A percentile compares a stretch with the other conserved stretches of the same genome.
Conservation (phyloP, 371 early-diverging fungal genomes). For the Saksenaea vasiformis region DNA sequence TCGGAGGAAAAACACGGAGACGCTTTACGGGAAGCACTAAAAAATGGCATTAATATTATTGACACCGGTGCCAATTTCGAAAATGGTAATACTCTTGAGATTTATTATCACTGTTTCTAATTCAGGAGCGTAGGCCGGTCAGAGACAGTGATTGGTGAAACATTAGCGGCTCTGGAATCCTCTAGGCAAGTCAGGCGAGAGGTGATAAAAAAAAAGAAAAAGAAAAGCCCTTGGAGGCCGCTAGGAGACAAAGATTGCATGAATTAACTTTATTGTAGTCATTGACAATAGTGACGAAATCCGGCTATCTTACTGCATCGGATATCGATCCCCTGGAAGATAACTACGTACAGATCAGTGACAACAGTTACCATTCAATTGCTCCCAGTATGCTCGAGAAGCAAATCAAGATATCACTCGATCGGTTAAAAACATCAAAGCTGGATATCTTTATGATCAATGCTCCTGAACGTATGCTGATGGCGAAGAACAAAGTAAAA, state of each 20-base stretch:
- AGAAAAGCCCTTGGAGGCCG: neutral
- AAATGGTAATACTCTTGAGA: slow-evolving; percentile 43
- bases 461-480: slow-evolving; percentile 76
- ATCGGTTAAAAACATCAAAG: slow-evolving; percentile 56
- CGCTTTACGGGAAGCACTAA: slow-evolving; percentile 61
- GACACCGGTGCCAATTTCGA: slow-evolving; percentile 80
- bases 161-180: slow-evolving; percentile 41
- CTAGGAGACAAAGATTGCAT: neutral
- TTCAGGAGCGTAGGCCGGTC: slow-evolving; percentile 47
- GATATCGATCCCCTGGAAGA: slow-evolving; percentile 19
- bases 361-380: slow-evolving; percentile 66
- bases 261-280: slow-evolving; percentile 28
- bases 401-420: slow-evolving; percentile 62
- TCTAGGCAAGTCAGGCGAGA: slow-evolving; percentile 36
- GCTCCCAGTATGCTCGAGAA: slow-evolving; percentile 61
- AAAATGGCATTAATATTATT: slow-evolving; percentile 69
- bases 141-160: slow-evolving; percentile 62
- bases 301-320: slow-evolving; percentile 58
- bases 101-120: neutral
- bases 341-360: slow-evolving; percentile 56
- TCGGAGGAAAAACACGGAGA: slow-evolving; percentile 39
- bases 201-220: slow-evolving; percentile 29
- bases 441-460: slow-evolving; percentile 80
- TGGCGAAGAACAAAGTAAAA: slow-evolving; percentile 50
- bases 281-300: slow-evolving; percentile 69